A percentile compares a stretch with the other conserved stretches of the same genome.
phyloP scores from a whole-genome alignment of 257 asterid species.

The Gardenia jasminoides region DNA sequence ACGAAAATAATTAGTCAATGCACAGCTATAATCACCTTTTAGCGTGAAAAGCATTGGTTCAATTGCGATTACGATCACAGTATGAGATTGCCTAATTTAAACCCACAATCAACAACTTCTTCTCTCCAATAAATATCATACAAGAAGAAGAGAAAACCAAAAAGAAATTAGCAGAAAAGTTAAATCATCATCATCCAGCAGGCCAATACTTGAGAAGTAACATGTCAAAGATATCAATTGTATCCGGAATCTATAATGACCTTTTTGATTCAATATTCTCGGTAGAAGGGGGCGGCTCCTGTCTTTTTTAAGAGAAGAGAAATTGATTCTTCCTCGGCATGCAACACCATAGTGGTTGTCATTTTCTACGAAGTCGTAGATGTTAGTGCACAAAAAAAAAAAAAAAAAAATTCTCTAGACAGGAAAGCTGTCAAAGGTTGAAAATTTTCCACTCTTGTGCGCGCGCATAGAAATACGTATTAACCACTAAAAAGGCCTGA shows the following conservation, averaged over 20 bases:
- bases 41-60: not conserved
- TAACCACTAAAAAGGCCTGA: not conserved
- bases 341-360: conserved; percentile 13
- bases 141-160: not conserved
- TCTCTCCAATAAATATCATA: not conserved
- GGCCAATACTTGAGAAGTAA: conserved; percentile 1
- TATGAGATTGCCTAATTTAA: too few species aligned
- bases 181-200: not conserved
- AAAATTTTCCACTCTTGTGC: not conserved
- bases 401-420: not conserved
- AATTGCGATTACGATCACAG: not conserved
- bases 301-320: not conserved
- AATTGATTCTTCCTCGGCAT: conserved; percentile 7
- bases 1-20: not conserved
- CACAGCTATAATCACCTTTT: not conserved
- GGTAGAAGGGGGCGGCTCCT: conserved; percentile 16
- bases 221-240: conserved; percentile 15
- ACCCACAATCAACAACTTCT: not conserved
- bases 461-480: not conserved
- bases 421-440: not conserved
- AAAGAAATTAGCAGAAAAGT: too few species aligned
- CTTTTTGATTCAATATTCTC: not conserved
- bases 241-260: conserved; percentile 11
- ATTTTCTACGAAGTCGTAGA: not conserved
- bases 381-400: not conserved